Evolutionary conservation across 2,329 filamentous ascomycete genomes (phyloP), one percentile per base, ranked within the genome.

Genomic region (Tolypocladium tundrense): DNA sequence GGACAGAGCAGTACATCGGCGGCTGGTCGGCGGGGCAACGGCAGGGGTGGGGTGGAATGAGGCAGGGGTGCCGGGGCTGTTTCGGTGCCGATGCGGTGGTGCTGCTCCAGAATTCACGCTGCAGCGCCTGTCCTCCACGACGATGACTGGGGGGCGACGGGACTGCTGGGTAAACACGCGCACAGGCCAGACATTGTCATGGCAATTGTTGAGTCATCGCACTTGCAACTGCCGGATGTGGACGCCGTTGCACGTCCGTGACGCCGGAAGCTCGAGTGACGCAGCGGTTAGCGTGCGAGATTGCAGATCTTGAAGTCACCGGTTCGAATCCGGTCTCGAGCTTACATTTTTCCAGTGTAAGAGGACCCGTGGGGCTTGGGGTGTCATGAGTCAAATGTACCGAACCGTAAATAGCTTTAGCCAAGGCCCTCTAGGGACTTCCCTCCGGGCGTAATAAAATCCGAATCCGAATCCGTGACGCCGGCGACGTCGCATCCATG

Each of bases 1-100:
- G 14, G 4, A 50, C 37, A 57, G 64, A n/a, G n/a, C n/a, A 65
- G 64, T 67, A 61, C 68, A 65, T 27, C 31, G 54, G 53, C 14
- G 31, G 51, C 5, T 16, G 19, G 67, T 69, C 63, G 61, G 58
- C 65, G 16, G 60, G 61, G 66, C 65, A 69, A 69, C 68, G 39
- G 21, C n/a, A 35, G n/a, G 16, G 39, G 53, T 9, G 39, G 19
- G 21, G 9, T 24, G 54, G 60, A 57, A 58, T 59, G 59, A 51
- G 58, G 43, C 53, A 19, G 43, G 24, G 21, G 37, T 8, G 9
- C 16, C 11, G 39, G 13, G 5, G 24, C 50, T 37, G 35, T 37
- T 24, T 24, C 24, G 24, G 24, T 24, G 24, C 24, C 24, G 24
- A 3, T 24, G 24, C 24, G 24, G 24, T 24, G 24, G 24, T 24